Evolutionary conservation across 2,329 filamentous ascomycete species (phyloP), one percentile per base, ranked within the genome.

Genomic region (Phyllosticta paracitricarpa): DNA sequence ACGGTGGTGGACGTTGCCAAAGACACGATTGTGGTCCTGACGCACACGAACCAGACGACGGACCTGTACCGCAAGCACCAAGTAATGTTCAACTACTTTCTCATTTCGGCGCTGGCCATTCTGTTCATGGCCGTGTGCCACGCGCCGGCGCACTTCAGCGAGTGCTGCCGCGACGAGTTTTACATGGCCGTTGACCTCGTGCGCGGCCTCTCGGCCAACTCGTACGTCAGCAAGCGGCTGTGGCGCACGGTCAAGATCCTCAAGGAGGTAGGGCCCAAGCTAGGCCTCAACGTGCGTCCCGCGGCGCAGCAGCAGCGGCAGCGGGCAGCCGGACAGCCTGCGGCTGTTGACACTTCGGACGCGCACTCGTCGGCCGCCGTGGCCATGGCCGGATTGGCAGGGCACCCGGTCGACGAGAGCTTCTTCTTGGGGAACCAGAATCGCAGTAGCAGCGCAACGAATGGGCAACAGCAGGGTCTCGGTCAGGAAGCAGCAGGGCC

Each of bases 81-180:
- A 72, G 84, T 87, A 6, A 88, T 90, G 70, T 91, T 91, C 75
- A 88, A 92, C 71, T 89, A 91, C 67, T 92, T 92, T 68, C 78
- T 92, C 22, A 85, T 87, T 1, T 89, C 87, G 0, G 86, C 87
- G 1, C 83, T 92, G 22, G 86, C 88, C 0, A 88, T 89, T 2
- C 77, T 92, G 12, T 91, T 92, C 69, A 80, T 92, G 0, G 89
- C 88, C 1, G 88, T 87, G 0, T 87, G 87, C 2, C 89, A 92
- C 68, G 87, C 87, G 0, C 88, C 89, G 0, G 81, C 87, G 0
- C 81, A 85, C 26, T 92, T 91, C 71, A 88, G 84, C 66, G 77
- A 81, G 9, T 73, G 79, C 25, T 90, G 87, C 65, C 81, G 88
- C 19, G 84, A 88, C 54, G 89, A 92, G 71, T 92, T 92, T 69